A percentile compares a stretch with the other conserved stretches of the same genome.
Conservation (phyloP, 202 grass and related monocot genomes). For the Zoysia matrella region DNA sequence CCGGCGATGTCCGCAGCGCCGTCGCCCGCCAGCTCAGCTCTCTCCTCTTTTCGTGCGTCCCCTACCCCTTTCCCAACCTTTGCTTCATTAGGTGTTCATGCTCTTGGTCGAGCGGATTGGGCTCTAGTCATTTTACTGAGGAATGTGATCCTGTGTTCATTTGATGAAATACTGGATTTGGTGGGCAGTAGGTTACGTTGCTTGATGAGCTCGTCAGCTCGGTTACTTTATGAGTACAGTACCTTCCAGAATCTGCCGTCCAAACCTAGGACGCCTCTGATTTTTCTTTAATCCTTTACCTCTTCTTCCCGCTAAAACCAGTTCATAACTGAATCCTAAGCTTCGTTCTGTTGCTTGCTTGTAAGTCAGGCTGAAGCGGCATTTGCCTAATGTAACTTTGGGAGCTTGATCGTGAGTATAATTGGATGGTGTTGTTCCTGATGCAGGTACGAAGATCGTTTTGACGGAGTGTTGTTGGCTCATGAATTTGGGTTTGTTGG, state of each 20-base stretch:
- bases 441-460: conserved; percentile 72
- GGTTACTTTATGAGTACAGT: neutral
- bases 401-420: neutral
- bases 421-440: neutral
- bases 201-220: neutral
- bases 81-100: neutral
- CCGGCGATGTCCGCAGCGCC: conserved; percentile 47
- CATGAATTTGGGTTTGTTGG: conserved; percentile 45
- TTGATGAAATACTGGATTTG: too few relatives aligned
- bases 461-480: conserved; percentile 76
- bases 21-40: conserved; percentile 75
- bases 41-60: conserved; percentile 76
- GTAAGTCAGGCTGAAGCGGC: neutral
- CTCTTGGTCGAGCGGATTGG: neutral
- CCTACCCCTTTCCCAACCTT: neutral
- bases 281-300: neutral
- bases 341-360: neutral
- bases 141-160: neutral
- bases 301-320: neutral
- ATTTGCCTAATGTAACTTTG: neutral
- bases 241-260: too few relatives aligned
- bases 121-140: neutral
- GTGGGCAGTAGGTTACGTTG: neutral
- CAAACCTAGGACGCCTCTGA: too few relatives aligned
- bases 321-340: neutral